These are phyloP conservation scores for Leishmania gerbilli DNA, from an alignment of 208 protist genomes.

Conservation along the genomic window DNA sequence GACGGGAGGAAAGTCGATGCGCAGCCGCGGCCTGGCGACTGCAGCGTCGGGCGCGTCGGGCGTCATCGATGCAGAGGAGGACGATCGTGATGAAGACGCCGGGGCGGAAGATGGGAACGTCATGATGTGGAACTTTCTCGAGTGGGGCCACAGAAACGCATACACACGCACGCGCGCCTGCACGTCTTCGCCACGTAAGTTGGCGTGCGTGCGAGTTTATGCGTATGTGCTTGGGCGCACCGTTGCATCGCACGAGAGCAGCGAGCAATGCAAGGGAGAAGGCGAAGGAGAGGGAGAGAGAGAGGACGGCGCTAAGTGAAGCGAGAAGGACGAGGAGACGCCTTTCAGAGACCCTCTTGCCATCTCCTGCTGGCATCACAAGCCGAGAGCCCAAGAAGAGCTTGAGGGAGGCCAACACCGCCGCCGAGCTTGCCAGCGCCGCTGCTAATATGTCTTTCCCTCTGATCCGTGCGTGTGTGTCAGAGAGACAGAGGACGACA, in stretches of 20 bases:
- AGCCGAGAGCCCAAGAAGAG: background rate
- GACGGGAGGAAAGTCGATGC: conserved; percentile 76
- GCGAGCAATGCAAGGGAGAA: background rate
- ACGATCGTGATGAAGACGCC: background rate
- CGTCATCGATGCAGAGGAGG: background rate
- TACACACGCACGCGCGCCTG: background rate
- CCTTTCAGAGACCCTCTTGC: background rate
- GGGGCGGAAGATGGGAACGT: background rate
- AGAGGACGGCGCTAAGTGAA: background rate
- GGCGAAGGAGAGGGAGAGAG: background rate
- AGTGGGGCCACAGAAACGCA: background rate
- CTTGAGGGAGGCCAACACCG: background rate
- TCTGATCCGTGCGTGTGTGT: background rate
- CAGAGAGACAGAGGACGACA: background rate
- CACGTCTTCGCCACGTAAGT: background rate
- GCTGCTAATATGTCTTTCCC: background rate
- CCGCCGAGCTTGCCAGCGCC: background rate
- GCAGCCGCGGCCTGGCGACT: conserved; percentile 17
- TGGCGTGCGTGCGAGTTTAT: background rate
- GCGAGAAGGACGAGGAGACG: background rate
- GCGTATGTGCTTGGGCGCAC: background rate
- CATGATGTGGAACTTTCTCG: background rate
- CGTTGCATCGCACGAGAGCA: background rate
- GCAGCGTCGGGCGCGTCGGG: background rate
- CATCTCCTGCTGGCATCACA: background rate